Conservation (phyloP, 495 filamentous ascomycete species). For the Penicillium cataractarum region DNA sequence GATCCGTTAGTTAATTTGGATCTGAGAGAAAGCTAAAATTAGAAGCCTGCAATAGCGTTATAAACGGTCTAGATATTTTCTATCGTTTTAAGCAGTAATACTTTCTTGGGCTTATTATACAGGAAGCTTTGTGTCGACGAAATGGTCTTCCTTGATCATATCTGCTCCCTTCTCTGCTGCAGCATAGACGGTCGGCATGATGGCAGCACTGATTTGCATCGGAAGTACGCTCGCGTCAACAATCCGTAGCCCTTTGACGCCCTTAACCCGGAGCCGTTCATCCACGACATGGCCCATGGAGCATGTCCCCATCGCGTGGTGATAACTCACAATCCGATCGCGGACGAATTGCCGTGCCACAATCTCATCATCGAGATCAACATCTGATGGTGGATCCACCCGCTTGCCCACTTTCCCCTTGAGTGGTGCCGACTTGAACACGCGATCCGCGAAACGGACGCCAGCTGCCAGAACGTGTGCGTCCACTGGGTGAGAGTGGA, state of each 20-base stretch:
- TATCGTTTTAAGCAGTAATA: neutral
- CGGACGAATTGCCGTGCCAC: slow-evolving; percentile 4
- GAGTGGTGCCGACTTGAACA: slow-evolving; percentile 5
- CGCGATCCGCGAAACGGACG: slow-evolving; percentile 43
- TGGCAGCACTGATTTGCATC: slow-evolving; percentile 10
- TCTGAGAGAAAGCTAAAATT: no score
- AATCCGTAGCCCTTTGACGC: slow-evolving; percentile 7
- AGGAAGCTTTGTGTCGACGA: neutral
- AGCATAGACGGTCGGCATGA: slow-evolving; percentile 14
- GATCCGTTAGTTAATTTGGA: no score
- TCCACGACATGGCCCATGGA: slow-evolving; percentile 57
- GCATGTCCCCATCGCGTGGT: slow-evolving; percentile 45
- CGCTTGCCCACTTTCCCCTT: slow-evolving; percentile 8
- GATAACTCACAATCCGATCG: slow-evolving; percentile 17
- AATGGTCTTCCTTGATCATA: slow-evolving; percentile 10
- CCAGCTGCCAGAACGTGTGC: slow-evolving; percentile 40
- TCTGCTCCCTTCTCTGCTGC: slow-evolving; percentile 8
- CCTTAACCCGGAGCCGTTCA: slow-evolving; percentile 6
- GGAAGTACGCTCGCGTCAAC: slow-evolving; percentile 9
- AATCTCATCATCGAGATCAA: slow-evolving; percentile 1
- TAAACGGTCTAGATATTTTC: no score
- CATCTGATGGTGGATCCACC: slow-evolving; percentile 4
- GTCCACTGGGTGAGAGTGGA: slow-evolving; percentile 30
- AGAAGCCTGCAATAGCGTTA: no score
- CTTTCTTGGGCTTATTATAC: neutral